phyloP scores from a whole-genome alignment of 2,329 filamentous ascomycete species.

The Volutella citrinella region DNA sequence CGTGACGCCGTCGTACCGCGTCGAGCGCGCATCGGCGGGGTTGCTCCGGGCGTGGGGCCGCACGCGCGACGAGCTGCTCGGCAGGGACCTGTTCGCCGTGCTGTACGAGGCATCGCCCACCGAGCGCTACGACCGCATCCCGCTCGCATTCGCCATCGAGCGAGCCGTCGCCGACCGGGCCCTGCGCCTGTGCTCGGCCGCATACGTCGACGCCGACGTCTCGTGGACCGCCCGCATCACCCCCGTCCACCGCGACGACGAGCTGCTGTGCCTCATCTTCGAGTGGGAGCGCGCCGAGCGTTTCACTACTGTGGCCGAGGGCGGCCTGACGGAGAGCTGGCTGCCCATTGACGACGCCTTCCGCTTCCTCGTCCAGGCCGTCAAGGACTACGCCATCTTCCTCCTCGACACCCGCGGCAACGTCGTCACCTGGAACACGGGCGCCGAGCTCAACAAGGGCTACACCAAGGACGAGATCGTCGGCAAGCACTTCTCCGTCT shows the following conservation, averaged over 20 bases:
- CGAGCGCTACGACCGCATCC: slow-evolving; percentile 23
- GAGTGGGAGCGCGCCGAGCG: slow-evolving; percentile 28
- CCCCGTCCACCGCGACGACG: slow-evolving; percentile 27
- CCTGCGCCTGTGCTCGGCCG: slow-evolving; percentile 20
- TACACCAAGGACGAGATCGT: slow-evolving; percentile 53
- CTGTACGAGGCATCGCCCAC: slow-evolving; percentile 25
- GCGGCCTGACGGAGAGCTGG: slow-evolving; percentile 21
- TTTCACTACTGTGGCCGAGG: slow-evolving; percentile 5
- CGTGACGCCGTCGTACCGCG: slow-evolving; percentile 28
- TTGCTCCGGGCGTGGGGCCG: slow-evolving; percentile 27
- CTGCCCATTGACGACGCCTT: slow-evolving; percentile 51
- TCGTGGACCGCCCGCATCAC: slow-evolving; percentile 31
- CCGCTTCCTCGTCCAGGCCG: slow-evolving; percentile 58
- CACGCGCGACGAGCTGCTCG: slow-evolving; percentile 22
- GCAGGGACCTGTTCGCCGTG: slow-evolving; percentile 24
- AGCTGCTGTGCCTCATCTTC: slow-evolving; percentile 28
- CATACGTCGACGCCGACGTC: slow-evolving; percentile 8
- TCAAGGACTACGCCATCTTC: slow-evolving; percentile 63
- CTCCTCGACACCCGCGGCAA: slow-evolving; percentile 55
- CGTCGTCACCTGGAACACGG: slow-evolving; percentile 57
- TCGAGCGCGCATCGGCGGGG: slow-evolving; percentile 27
- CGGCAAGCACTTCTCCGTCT: slow-evolving; percentile 55
- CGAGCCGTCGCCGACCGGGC: slow-evolving; percentile 24
- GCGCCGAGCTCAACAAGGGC: slow-evolving; percentile 54
- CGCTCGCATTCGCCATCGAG: slow-evolving; percentile 26